A percentile compares a stretch with the other conserved stretches of the same genome.
phyloP scores from a whole-genome alignment of 1,139 yeast genomes.

The Candida sanyaensis region DNA sequence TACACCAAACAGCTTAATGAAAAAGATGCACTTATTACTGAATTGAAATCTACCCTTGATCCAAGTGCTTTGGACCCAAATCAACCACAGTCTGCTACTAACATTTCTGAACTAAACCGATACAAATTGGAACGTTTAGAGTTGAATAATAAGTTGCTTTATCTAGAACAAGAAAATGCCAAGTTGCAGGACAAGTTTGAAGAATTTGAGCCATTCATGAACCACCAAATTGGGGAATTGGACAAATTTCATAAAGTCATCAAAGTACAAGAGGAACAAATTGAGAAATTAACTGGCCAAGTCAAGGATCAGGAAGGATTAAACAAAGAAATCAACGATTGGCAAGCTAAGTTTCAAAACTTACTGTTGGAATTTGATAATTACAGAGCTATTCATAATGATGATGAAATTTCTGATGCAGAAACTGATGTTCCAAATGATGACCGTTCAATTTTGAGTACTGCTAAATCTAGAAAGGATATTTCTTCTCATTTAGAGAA shows the following conservation, averaged over 20 bases:
- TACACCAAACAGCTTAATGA: slow-evolving; percentile 31
- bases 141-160: slow-evolving; percentile 45
- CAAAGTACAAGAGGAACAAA: slow-evolving; percentile 52
- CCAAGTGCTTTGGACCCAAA: slow-evolving; percentile 32
- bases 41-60: slow-evolving; percentile 35
- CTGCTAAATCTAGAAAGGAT: slow-evolving; percentile 32
- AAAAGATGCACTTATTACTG: slow-evolving; percentile 35
- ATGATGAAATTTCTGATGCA: slow-evolving; percentile 33
- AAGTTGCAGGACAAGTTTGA: slow-evolving; percentile 39
- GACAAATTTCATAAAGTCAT: slow-evolving; percentile 56
- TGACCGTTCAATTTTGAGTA: slow-evolving; percentile 28
- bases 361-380: slow-evolving; percentile 49
- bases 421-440: slow-evolving; percentile 20
- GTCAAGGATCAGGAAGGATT: slow-evolving; percentile 47
- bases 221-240: slow-evolving; percentile 55
- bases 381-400: slow-evolving; percentile 38
- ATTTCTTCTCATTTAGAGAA: slow-evolving; percentile 42
- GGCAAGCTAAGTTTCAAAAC: slow-evolving; percentile 47
- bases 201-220: slow-evolving; percentile 57
- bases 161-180: slow-evolving; percentile 50
- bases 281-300: slow-evolving; percentile 41
- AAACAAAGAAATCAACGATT: slow-evolving; percentile 47
- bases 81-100: slow-evolving; percentile 21
- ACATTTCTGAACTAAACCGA: slow-evolving; percentile 37
- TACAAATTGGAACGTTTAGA: slow-evolving; percentile 46